Base-by-base conservation (phyloP, 768 basidiomycete genomes). In the Termitomyces sp. region DNA sequence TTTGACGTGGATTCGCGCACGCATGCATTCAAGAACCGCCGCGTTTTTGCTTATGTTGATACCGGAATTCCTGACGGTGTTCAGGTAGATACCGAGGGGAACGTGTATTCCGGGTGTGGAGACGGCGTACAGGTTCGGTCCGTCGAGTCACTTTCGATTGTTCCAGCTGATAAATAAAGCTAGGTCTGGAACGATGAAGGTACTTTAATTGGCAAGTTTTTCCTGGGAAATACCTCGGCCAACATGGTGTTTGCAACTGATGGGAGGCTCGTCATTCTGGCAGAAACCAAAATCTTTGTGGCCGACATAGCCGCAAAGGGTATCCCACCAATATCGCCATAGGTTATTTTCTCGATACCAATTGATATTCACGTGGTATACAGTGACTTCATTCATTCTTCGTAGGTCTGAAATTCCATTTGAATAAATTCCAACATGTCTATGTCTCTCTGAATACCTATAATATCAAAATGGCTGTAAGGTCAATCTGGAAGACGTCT, bases 41-140 rank as follows among this genome's bases (percentile, higher is more conserved):
- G 87, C 5, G 77, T 88, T 18, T 86, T 90, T 61, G 85, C 87
- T 0, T 88, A 82, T 61, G 65, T 72, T 6, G 88, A 89, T 59
- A 74, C 84, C n/a, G 88, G 87, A 1, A 70, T 84, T 31, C 81
- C 87, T 6, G 87, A 90, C 58, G 88, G 88, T 12, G 68, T 89
- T 10, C 82, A 85, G 63, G 73, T 86, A 1, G 89, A 91, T 62
- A 71, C 71, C 3, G 67, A 76, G 0, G 86, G 86, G 0, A 89
- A 90, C 60, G 79, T 90, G 0, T 90, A 83, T 65, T 73, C 83
- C 0, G 85, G 83, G 1, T 82, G 81, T 55, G 86, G 82, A n/a
- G 88, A 90, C 56, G 88, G 87, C 39, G 78, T 82, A 0, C 81
- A 88, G 27, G 85, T 84, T 36, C 53, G 74, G 44, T 41, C 44